Conservation (phyloP, 148 eudicot genomes). For the Rhododendron henanense region DNA sequence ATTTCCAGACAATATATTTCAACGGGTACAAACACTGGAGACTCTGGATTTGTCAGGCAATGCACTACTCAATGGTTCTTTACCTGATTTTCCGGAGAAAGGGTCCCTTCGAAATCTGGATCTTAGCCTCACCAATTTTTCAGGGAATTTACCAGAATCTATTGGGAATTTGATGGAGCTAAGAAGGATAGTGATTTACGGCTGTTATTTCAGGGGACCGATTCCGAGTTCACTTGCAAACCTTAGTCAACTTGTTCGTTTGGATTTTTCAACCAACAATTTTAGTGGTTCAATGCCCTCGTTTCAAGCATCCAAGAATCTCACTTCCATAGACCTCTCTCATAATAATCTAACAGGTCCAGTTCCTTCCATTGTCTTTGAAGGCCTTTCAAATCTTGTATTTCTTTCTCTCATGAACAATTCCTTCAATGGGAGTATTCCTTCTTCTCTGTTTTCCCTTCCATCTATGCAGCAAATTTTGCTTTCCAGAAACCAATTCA, state of each 20-base stretch:
- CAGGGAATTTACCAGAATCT: background rate
- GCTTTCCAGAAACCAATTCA: slow-evolving; percentile 30
- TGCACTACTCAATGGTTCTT: slow-evolving; percentile 9
- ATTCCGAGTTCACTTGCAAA: too few relatives aligned
- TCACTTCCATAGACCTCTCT: slow-evolving; percentile 34
- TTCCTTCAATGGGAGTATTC: slow-evolving; percentile 40
- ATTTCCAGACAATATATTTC: slow-evolving; percentile 9
- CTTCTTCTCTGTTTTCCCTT: slow-evolving; percentile 32
- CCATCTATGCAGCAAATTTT: slow-evolving; percentile 18
- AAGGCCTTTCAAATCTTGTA: slow-evolving; percentile 26
- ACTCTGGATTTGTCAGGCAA: slow-evolving; percentile 17
- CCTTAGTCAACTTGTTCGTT: too few relatives aligned
- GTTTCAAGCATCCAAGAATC: slow-evolving; percentile 28
- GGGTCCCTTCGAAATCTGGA: accelerated
- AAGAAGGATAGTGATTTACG: too few relatives aligned
- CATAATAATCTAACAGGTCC: slow-evolving; percentile 35
- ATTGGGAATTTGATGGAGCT: background rate
- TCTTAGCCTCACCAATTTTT: background rate
- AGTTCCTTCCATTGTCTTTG: slow-evolving; percentile 29
- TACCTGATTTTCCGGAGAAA: background rate
- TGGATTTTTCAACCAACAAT: background rate
- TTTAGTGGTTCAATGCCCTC: slow-evolving; percentile 29
- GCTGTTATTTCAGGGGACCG: too few relatives aligned
- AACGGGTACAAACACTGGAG: background rate
- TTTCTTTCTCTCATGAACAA: slow-evolving; percentile 30